Conservation (phyloP, 805 yeast genomes). For the Yamadazyma sp. region DNA sequence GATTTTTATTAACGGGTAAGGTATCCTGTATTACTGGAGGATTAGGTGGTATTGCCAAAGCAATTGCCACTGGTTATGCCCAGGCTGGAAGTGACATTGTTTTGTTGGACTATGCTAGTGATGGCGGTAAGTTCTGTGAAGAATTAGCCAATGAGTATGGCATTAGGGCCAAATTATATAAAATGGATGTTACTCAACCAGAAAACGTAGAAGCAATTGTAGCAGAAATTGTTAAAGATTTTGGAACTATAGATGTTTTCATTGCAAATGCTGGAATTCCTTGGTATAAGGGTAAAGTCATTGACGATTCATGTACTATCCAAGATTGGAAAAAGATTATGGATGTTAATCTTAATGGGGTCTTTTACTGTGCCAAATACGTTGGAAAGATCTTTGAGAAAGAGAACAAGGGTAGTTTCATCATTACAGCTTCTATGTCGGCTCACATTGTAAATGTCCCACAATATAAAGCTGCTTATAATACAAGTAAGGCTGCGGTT, state of each 20-base stretch:
- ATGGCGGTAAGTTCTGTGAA: slow-evolving; percentile 17
- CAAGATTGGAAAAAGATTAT: slow-evolving; percentile 25
- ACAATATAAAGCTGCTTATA: slow-evolving; percentile 38
- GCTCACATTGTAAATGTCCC: slow-evolving; percentile 41
- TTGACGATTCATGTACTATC: slow-evolving; percentile 21
- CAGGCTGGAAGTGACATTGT: slow-evolving; percentile 25
- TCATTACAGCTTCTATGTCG: slow-evolving; percentile 38
- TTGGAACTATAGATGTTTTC: slow-evolving; percentile 28
- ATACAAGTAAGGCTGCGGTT: slow-evolving; percentile 41
- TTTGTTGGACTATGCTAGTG: slow-evolving; percentile 23
- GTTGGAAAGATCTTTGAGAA: slow-evolving; percentile 26
- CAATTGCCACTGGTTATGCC: slow-evolving; percentile 26
- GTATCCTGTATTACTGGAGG: slow-evolving; percentile 30
- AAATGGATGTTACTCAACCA: slow-evolving; percentile 22
- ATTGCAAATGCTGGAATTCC: slow-evolving; percentile 33
- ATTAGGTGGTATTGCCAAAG: slow-evolving; percentile 29
- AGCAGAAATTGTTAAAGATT: slow-evolving; percentile 19
- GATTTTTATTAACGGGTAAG: slow-evolving; percentile 19
- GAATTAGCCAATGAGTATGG: slow-evolving; percentile 19
- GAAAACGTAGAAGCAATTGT: slow-evolving; percentile 22
- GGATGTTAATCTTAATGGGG: slow-evolving; percentile 29
- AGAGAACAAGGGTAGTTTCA: slow-evolving; percentile 29
- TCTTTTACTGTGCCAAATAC: slow-evolving; percentile 30
- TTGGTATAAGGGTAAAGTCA: slow-evolving; percentile 27
- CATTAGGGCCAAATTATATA: slow-evolving; percentile 25